Evolutionary conservation across 768 basidiomycete species (phyloP), one percentile per base, ranked within the genome.

Genomic region (Pulveroboletus sp.): DNA sequence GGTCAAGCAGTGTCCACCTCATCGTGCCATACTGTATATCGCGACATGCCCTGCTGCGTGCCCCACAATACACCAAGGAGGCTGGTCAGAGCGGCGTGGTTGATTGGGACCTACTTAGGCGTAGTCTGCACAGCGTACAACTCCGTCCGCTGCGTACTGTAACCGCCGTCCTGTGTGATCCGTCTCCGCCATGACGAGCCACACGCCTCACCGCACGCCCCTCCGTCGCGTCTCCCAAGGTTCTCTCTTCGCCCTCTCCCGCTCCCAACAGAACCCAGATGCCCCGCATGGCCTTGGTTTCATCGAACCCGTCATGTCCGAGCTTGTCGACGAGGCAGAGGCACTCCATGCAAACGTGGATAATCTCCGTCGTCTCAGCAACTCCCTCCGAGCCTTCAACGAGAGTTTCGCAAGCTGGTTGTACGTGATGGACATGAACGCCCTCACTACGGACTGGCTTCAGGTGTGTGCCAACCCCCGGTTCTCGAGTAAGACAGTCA

Each of bases 351-450:
- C 80, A 8, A 93, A 93, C 66, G 69, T 89, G 9, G 80, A 86
- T 55, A 78, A 77, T 21, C 76, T 97, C 61, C 79, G 79, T 53
- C 72, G 75, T 24, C 78, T 97, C 54, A 83, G 84, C 66, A 75
- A 84, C 40, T 83, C 89, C 17, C 76, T 97, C 46, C 79, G 80
- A 13, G 83, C 81, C 5, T 95, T 95, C 75, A 96, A 96, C 65
- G 93, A 97, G 68, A 82, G 83, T 13, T 95, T 97, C 61, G 88
- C 93, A 13, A 91, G 89, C 63, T 94, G 84, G 79, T 69, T 95
- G 10, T 94, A 93, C 64, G 82, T 85, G 21, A 84, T 94, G 82
- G 86, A 90, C 63, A 95, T 97, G 91, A 93, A 94, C 63, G 83
- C 91, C 3, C 77, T 95, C 49, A 93, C 92, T n/a, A 84, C 84